These are phyloP conservation scores for Amphirosellinia nigrospora DNA, from an alignment of 495 filamentous ascomycete species.

Conservation along the genomic window DNA sequence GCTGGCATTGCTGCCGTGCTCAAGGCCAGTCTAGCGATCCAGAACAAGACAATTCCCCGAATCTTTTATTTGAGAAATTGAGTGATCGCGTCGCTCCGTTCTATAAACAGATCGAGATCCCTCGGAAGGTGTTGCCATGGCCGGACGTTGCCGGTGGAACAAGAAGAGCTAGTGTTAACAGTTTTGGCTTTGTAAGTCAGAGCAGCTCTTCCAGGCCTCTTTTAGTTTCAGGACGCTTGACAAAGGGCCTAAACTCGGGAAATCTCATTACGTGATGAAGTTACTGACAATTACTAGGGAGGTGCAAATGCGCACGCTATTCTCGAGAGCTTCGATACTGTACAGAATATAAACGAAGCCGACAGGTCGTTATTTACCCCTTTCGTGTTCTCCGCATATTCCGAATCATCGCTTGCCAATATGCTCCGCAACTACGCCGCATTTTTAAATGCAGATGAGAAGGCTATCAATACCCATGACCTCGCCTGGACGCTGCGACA, in stretches of 20 bases:
- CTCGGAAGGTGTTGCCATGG: not conserved
- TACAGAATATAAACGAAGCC: slow-evolving; percentile 12
- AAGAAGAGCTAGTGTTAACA: slow-evolving; percentile 63
- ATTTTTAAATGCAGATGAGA: not conserved
- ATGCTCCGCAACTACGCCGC: not conserved
- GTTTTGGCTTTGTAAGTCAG: slow-evolving; percentile 56
- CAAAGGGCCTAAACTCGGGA: not conserved
- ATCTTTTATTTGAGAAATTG: slow-evolving; percentile 58
- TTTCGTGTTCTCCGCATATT: slow-evolving; percentile 6
- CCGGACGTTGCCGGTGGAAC: not conserved
- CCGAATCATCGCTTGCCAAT: not conserved
- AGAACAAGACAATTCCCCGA: slow-evolving; percentile 62
- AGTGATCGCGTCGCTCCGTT: slow-evolving; percentile 55
- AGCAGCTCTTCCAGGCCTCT: too few species aligned
- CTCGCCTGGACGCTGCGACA: slow-evolving; percentile 12
- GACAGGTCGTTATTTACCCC: not conserved
- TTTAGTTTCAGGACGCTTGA: not conserved
- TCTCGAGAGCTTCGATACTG: slow-evolving; percentile 23
- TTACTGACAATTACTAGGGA: slow-evolving; percentile 58
- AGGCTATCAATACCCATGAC: not conserved
- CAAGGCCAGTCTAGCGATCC: slow-evolving; percentile 62
- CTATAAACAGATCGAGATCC: slow-evolving; percentile 46
- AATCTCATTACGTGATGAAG: slow-evolving; percentile 41
- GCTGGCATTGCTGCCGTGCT: slow-evolving; percentile 62
- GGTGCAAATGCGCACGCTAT: slow-evolving; percentile 40